Base-by-base conservation (phyloP, 345 rosid species). In the Populus alba region DNA sequence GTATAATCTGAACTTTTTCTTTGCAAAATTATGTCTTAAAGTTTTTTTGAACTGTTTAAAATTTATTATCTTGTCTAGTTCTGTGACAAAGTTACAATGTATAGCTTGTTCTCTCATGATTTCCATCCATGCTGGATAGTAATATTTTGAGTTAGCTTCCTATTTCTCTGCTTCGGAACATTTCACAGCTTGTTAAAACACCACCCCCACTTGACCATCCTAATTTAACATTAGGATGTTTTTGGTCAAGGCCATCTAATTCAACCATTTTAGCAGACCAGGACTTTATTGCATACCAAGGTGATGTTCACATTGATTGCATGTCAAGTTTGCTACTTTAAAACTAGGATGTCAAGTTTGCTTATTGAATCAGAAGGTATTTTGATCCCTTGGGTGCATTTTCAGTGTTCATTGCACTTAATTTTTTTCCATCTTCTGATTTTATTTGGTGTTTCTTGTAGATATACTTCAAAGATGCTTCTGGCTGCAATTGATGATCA, bases 391-490 rank as follows among this genome's bases (percentile, higher is more conserved):
- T 25, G 5, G 13, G 49, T 66, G 74, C 74, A 51, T 10, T 29
- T 71, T 49, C 66, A 8, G 29, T n/a, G 29, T 59, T 23, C 29
- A n/a, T 23, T 59, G 27, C 16, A 3, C 65, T 59, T 47, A 66
- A 18, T 70, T 8, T 49, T 17, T 41, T 37, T 59, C 17, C 22
- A 16, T 38, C 25, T 6, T 74, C 43, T 18, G 1, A 51, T 61
- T 35, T 80, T 45, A 45, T 23, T 16, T 35, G 4, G 65, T 45
- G 38, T 2, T 27, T 79, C 71, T 68, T 61, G 72, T 85, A 91
- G 93, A 87, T 91, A 91, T 38, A 90, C 92, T 67, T 90, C 97
- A 11, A 92, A 92, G 82, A 89, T 92, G 94, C 86, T 90, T 66
- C 77, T 92, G 81, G 90, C 94, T 75, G 92, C 97, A 66, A 90